Conservation (phyloP, 2,329 filamentous ascomycete genomes). For the Pestalotiopsis sp. region DNA sequence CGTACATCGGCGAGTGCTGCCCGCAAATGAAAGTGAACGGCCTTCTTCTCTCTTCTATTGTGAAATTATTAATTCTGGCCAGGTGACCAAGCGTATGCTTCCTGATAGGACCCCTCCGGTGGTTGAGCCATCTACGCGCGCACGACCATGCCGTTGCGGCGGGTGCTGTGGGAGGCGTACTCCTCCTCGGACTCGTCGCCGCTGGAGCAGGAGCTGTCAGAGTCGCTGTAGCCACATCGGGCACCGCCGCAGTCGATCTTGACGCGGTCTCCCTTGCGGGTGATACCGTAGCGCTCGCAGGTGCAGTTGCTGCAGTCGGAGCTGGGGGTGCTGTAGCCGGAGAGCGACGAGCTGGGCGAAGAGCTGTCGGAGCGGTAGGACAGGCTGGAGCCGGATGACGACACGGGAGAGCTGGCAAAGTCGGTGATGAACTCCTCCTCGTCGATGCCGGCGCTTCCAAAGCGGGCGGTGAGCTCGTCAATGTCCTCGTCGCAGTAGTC, state of each 20-base stretch:
- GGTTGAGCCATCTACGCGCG: slow-evolving; percentile 34
- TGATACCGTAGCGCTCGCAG: slow-evolving; percentile 96
- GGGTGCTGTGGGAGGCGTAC: slow-evolving; percentile 57
- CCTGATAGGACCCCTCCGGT: slow-evolving; percentile 26
- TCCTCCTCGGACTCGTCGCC: slow-evolving; percentile 64
- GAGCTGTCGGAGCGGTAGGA: slow-evolving; percentile 74
- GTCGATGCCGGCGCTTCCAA: slow-evolving; percentile 63
- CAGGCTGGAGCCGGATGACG: slow-evolving; percentile 70
- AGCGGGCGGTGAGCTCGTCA: slow-evolving; percentile 78
- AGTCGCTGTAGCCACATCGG: slow-evolving; percentile 81
- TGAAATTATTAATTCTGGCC: slow-evolving; percentile 16
- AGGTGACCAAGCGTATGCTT: slow-evolving; percentile 18
- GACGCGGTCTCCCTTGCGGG: slow-evolving; percentile 87
- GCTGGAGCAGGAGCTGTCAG: slow-evolving; percentile 69
- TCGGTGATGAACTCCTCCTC: slow-evolving; percentile 58
- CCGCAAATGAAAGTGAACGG: slow-evolving; percentile 36
- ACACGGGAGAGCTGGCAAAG: slow-evolving; percentile 62
- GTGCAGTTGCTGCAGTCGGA: slow-evolving; percentile 81
- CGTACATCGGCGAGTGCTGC: slow-evolving; percentile 24
- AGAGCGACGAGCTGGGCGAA: slow-evolving; percentile 72
- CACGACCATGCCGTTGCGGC: slow-evolving; percentile 68
- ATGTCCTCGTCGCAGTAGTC: slow-evolving; percentile 76
- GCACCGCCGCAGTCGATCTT: slow-evolving; percentile 93
- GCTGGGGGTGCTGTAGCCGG: slow-evolving; percentile 77
- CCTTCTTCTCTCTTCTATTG: slow-evolving; percentile 23